Base-by-base conservation (phyloP, 192 early-diverging fungal genomes). In the Borealophlyctis nickersoniae region DNA sequence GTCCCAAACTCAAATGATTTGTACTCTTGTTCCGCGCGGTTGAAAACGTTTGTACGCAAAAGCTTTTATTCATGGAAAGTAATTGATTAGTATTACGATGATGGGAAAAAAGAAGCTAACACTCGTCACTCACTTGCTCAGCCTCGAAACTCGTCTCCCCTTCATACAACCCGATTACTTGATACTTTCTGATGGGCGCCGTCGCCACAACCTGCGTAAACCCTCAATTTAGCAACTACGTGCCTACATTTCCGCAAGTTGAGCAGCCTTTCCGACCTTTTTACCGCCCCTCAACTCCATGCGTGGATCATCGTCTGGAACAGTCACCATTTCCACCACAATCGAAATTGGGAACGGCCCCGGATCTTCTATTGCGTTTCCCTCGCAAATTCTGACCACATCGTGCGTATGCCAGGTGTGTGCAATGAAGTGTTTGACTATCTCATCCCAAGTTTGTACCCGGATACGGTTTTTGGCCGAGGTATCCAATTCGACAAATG, bases 101-200 rank as follows among this genome's bases (percentile, higher is more conserved):
- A n/a, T n/a, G n/a, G n/a, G n/a, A n/a, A n/a, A n/a, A n/a, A n/a
- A n/a, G n/a, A n/a, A n/a, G n/a, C n/a, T n/a, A n/a, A n/a, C n/a
- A n/a, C n/a, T n/a, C 4, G 11, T 22, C 30, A 36, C 52, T 56
- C 53, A 65, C 63, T 34, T 65, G 52, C 54, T 65, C 63, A 11
- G 27, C 29, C 48, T 65, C 63, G 27, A 65, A 65, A 28, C 36
- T 22, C 7, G 49, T 27, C 29, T 56, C 55, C 22, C 63, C 63
- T 34, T 66, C 65, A 22, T 39, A 48, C 1, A 66, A 35, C 11
- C 65, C 65, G 30, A 66, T 66, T 5, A 66, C 57, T 66, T 66
- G 26, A 51, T 66, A 27, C 19, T 19, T 28, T 5, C 19, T 2
- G 26, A 66, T 60, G 24, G 3, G 22, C n/a, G 29, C 24, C 23